Conservation (phyloP, 208 protist genomes). For the Acanthamoeba sp. region DNA sequence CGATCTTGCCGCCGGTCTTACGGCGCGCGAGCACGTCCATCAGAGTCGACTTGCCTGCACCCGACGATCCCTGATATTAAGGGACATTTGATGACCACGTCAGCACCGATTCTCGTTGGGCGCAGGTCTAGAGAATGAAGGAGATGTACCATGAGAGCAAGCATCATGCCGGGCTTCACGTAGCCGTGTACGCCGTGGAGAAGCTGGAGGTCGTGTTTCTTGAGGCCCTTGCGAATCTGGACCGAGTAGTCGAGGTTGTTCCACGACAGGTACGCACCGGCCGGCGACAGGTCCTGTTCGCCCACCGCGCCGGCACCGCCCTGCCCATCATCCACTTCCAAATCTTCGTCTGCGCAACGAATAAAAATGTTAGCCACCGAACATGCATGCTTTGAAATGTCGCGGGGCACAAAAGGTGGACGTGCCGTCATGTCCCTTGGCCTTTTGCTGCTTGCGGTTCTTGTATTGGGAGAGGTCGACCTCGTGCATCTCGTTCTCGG, state of each 20-base stretch:
- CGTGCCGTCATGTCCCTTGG: too few relatives aligned
- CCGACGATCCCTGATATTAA: conserved; percentile 76
- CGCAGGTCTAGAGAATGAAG: neutral
- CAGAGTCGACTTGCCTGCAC: conserved; percentile 83
- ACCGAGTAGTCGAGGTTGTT: conserved; percentile 81
- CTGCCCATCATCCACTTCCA: neutral
- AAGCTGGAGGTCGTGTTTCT: conserved; percentile 71
- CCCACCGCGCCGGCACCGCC: neutral
- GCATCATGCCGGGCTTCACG: conserved; percentile 85
- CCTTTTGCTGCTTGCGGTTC: neutral
- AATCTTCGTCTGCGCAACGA: neutral
- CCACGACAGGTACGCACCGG: conserved; percentile 80
- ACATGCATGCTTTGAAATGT: too few relatives aligned
- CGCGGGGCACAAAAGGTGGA: too few relatives aligned
- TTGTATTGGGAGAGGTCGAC: conserved; percentile 4
- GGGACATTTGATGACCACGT: neutral
- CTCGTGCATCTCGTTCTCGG: neutral
- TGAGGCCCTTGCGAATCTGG: conserved; percentile 70
- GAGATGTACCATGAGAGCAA: conserved; percentile 77
- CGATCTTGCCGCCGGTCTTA: conserved; percentile 81
- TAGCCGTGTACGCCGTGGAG: conserved; percentile 81
- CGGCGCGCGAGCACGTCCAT: conserved; percentile 81
- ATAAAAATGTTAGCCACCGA: too few relatives aligned
- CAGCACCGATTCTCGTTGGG: neutral
- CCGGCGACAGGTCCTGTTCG: neutral